Conservation (phyloP, 2,329 filamentous ascomycete genomes). For the Zymoseptoria passerinii region DNA sequence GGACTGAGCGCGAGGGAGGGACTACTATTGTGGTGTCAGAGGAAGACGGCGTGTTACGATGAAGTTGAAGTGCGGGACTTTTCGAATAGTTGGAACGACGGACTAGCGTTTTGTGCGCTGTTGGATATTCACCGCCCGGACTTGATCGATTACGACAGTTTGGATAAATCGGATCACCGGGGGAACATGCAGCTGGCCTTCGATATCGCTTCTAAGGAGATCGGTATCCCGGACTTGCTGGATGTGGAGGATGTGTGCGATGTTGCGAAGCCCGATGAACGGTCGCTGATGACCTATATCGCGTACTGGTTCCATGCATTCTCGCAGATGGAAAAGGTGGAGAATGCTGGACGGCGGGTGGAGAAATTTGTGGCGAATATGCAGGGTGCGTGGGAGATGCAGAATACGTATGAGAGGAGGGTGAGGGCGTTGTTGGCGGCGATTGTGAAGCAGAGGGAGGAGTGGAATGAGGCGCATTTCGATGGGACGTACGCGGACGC, state of each 20-base stretch:
- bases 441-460: constrained; percentile 62
- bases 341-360: constrained; percentile 90
- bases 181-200: constrained; percentile 98
- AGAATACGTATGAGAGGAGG: constrained; percentile 85
- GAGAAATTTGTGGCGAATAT: constrained; percentile 99
- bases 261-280: constrained; percentile 89
- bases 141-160: constrained; percentile 87
- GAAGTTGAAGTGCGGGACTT: constrained; percentile 95
- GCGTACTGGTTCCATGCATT: constrained; percentile 99
- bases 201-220: constrained; percentile 90
- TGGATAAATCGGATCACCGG: constrained; percentile 88
- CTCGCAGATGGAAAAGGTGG: constrained; percentile 96
- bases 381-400: constrained; percentile 99
- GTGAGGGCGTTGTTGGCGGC: constrained; percentile 74
- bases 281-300: constrained; percentile 98
- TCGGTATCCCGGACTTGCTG: constrained; percentile 88
- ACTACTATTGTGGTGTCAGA: constrained; percentile 89
- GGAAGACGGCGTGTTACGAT: constrained; percentile 97
- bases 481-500: constrained; percentile 89
- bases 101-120: constrained; percentile 89
- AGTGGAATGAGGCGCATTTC: constrained; percentile 74
- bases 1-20: constrained; percentile 97
- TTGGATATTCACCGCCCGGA: constrained; percentile 96
- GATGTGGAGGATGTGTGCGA: constrained; percentile 98
- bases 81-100: constrained; percentile 93